Evolutionary conservation across 768 basidiomycete species (phyloP).

Genomic region (Pholiota molesta): DNA sequence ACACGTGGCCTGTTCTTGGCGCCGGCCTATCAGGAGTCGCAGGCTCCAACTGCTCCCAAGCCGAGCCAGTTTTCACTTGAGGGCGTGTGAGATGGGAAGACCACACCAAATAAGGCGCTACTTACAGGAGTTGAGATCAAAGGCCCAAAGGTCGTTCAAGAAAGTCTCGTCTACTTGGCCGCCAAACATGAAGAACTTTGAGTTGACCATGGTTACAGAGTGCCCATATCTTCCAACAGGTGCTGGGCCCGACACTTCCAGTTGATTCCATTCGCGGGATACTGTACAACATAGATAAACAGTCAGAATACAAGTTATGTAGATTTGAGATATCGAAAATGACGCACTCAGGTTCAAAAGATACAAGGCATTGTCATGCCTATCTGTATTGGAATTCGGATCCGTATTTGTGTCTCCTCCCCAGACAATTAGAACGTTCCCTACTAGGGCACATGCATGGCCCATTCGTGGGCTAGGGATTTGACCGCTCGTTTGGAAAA

Average conservation of each 20-base stretch:
- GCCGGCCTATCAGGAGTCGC: conserved; percentile 66
- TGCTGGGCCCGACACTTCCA: conserved; percentile 72
- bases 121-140: conserved; percentile 94
- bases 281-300: conserved; percentile 45
- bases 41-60: conserved; percentile 83
- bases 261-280: conserved; percentile 93
- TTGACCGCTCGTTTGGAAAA: conserved; percentile 88
- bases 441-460: conserved; percentile 94
- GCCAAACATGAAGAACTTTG: conserved; percentile 93
- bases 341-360: conserved; percentile 88
- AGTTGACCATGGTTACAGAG: conserved; percentile 88
- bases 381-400: conserved; percentile 61
- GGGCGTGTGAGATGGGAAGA: conserved; percentile 4
- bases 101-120: conserved; percentile 7
- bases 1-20: conserved; percentile 89
- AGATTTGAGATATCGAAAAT: background rate
- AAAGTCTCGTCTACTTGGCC: conserved; percentile 96
- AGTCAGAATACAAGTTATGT: conserved; percentile 6
- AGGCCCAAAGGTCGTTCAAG: conserved; percentile 93
- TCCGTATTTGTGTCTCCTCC: conserved; percentile 95
- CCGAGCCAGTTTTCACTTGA: conserved; percentile 78
- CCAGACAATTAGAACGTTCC: conserved; percentile 96
- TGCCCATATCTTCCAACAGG: conserved; percentile 96
- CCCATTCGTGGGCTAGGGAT: conserved; percentile 91
- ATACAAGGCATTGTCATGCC: conserved; percentile 92